These are phyloP conservation scores for Sclerotinia trifoliorum DNA, from an alignment of 2,329 filamentous ascomycete genomes.

Conservation along the genomic window DNA sequence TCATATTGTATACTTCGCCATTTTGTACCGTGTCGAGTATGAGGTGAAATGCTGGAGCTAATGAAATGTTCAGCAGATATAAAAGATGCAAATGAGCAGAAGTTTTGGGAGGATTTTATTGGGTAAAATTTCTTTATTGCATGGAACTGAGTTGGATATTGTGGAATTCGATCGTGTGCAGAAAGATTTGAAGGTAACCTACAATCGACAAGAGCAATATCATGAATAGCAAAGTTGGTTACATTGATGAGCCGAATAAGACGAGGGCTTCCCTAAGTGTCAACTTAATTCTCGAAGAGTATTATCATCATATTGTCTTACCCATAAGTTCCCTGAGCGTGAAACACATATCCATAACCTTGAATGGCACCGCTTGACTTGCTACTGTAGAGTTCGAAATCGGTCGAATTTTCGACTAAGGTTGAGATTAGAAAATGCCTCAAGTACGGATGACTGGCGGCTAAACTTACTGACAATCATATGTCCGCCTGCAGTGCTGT, in stretches of 20 bases:
- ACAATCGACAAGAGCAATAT: constrained; percentile 31
- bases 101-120: not conserved
- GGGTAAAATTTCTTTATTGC: not conserved
- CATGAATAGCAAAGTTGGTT: constrained; percentile 28
- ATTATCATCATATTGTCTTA: not conserved
- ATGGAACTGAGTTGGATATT: not conserved
- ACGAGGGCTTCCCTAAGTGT: constrained; percentile 23
- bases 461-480: constrained; percentile 46
- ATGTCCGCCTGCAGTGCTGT: constrained; percentile 45
- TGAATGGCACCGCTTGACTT: constrained; percentile 53
- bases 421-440: not conserved
- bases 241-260: constrained; percentile 28
- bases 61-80: not conserved
- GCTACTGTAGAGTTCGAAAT: constrained; percentile 55
- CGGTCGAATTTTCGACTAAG: constrained; percentile 46
- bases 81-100: not conserved
- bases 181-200: not conserved
- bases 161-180: not conserved
- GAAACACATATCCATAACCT: constrained; percentile 51
- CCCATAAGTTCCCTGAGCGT: constrained; percentile 32
- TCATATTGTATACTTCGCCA: constrained; percentile 56
- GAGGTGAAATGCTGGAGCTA: constrained; percentile 19
- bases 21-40: constrained; percentile 48
- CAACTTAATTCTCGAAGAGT: not conserved
- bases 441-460: too few species aligned